Evolutionary conservation across 768 basidiomycete species (phyloP).

Genomic region (Hirschioporus abietinus): DNA sequence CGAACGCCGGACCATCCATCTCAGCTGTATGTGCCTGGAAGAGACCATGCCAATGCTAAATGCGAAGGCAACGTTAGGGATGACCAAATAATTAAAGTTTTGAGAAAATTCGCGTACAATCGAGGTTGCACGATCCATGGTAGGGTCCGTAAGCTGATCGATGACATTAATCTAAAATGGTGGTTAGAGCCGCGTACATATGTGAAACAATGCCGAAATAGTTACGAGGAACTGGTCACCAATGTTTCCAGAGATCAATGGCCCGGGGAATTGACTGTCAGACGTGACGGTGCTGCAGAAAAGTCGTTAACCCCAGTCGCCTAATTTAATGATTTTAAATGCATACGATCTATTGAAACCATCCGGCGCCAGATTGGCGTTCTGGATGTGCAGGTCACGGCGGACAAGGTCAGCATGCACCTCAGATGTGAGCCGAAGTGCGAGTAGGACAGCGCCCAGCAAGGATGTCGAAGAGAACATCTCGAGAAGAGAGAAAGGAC

Average conservation of each 20-base stretch:
- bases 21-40: constrained; percentile 28
- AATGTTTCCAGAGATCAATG: constrained; percentile 40
- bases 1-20: constrained; percentile 34
- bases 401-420: background rate
- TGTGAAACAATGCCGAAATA: constrained; percentile 3
- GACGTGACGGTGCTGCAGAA: constrained; percentile 36
- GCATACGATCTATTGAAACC: constrained; percentile 3
- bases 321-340: background rate
- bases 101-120: constrained; percentile 11
- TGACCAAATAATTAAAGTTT: background rate
- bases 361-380: constrained; percentile 4
- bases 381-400: constrained; percentile 2
- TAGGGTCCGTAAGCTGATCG: constrained; percentile 17
- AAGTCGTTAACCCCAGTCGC: background rate
- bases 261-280: constrained; percentile 44
- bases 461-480: background rate
- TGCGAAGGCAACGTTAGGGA: constrained; percentile 3
- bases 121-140: constrained; percentile 18
- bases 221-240: constrained; percentile 10
- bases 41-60: constrained; percentile 28
- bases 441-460: background rate
- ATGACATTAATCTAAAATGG: constrained; percentile 4
- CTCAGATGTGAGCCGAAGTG: background rate
- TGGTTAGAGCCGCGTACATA: background rate
- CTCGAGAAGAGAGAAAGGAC: background rate